Percentiles rank a stretch among this genome's conserved stretches.
phyloP scores from a whole-genome alignment of 2,329 filamentous ascomycete genomes.

The Penicillium griseofulvum region DNA sequence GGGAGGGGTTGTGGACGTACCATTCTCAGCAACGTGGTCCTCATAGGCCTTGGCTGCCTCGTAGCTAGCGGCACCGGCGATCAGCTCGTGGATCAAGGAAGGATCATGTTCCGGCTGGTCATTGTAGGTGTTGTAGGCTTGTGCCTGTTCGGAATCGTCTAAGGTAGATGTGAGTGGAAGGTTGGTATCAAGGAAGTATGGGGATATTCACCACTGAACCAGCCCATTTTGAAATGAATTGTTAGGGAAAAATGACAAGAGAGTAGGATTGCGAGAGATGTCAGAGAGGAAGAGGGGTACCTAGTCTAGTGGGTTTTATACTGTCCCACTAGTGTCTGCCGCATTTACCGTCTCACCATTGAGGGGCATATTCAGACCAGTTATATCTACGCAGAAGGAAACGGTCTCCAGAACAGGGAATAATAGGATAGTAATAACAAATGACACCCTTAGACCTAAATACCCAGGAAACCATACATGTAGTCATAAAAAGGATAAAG shows the following conservation, averaged over 20 bases:
- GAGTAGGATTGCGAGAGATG: background rate
- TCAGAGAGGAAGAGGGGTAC: background rate
- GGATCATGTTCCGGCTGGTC: constrained; percentile 52
- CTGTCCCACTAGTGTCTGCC: background rate
- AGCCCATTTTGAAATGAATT: constrained; percentile 23
- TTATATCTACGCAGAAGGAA: background rate
- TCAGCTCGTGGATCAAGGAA: constrained; percentile 67
- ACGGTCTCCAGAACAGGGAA: background rate
- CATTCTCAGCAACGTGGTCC: constrained; percentile 67
- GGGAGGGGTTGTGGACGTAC: constrained; percentile 40
- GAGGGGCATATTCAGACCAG: background rate
- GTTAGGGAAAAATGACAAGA: background rate
- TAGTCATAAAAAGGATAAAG: constrained; percentile 1
- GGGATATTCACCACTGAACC: constrained; percentile 20
- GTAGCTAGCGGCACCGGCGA: constrained; percentile 74
- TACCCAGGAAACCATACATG: background rate
- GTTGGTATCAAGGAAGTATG: constrained; percentile 43
- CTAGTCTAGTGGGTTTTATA: background rate
- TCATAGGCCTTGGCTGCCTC: constrained; percentile 78
- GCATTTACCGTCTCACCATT: background rate
- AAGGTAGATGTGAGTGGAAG: background rate
- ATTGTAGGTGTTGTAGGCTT: constrained; percentile 40
- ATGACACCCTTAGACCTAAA: background rate
- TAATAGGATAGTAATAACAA: background rate
- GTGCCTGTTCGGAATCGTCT: constrained; percentile 51